Base-by-base conservation (phyloP, 2,329 filamentous ascomycete species). In the Trichophyton schoenleinii region DNA sequence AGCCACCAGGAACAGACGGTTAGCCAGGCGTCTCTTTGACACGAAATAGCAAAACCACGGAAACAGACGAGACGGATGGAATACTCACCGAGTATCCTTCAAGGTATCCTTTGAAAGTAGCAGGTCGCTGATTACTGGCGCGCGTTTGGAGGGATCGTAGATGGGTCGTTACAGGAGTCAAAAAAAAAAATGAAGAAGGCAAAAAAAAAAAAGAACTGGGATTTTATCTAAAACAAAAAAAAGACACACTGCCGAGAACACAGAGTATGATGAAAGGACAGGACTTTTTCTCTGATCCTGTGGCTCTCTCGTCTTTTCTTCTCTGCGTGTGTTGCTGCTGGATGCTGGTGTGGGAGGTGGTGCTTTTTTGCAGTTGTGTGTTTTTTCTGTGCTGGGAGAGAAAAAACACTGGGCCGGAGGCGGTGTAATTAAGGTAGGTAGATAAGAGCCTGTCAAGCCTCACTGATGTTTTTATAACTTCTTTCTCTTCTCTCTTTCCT, bases 151-250 rank as follows among this genome's bases (percentile, higher is more conserved):
- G 52, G 52, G 15, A 20, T 55, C 52, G 52, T 55, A 36, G 52
- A 34, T 44, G 28, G 28, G 52, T 55, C 52, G 52, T 55, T 52
- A 52, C 53, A n/a, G n/a, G 49, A 38, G 34, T 38, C 34, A 22
- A 48, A 41, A 18, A 49, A 42, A 59, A 36, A 31, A 22, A 22
- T 22, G 3, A 22, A 22, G 22, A 22, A 22, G 18, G 22, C 8
- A 52, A 13, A 38, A 57, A 36, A 28, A 59, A 58, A 57, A 46
- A 55, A 62, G 57, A 28, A 60, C 62, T 46, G 57, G 41, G 60
- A 60, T 63, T 48, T 64, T 63, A 68, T 66, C 64, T 66, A 68
- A 67, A 66, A 67, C 69, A 66, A 65, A 68, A 67, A 67, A 66
- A 63, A 64, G 68, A 63, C 65, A 64, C 62, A 62, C 28, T 31